phyloP scores from a whole-genome alignment of 345 rosid species.

The Brassica incana region DNA sequence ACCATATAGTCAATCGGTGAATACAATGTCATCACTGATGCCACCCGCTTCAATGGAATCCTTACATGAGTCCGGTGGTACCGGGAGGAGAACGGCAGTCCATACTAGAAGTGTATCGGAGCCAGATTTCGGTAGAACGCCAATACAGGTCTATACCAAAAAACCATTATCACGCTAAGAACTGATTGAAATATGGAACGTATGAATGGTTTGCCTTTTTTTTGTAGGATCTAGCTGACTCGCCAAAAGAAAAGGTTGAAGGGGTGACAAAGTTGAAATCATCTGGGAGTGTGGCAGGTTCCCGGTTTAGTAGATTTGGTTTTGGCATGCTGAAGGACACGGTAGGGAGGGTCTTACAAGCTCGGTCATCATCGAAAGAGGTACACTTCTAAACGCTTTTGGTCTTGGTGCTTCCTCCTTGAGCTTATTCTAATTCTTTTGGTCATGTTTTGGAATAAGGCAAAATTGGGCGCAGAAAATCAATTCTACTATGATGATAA shows the following conservation, averaged over 20 bases:
- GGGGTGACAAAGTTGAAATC: conserved; percentile 54
- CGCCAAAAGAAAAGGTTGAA: conserved; percentile 53
- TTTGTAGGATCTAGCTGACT: conserved; percentile 52
- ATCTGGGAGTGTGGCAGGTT: conserved; percentile 50
- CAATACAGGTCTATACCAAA: conserved; percentile 50
- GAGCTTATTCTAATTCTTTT: conserved; percentile 24
- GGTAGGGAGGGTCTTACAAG: conserved; percentile 73
- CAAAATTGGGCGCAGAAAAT: conserved; percentile 86
- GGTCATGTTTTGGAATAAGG: conserved; percentile 51
- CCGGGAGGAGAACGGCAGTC: conserved; percentile 44
- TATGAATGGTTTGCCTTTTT: conserved; percentile 16
- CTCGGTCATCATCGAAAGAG: conserved; percentile 73
- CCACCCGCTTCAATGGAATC: conserved; percentile 59
- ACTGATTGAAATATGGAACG: not conserved
- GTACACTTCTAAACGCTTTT: conserved; percentile 39
- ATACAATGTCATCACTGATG: conserved; percentile 52
- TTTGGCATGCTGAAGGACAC: conserved; percentile 79
- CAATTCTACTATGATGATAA: conserved; percentile 92
- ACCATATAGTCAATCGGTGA: conserved; percentile 54
- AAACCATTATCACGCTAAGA: conserved; percentile 7
- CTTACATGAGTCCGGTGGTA: conserved; percentile 50
- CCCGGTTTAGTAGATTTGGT: conserved; percentile 85
- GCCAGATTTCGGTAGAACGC: conserved; percentile 64
- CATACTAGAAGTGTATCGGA: conserved; percentile 68
- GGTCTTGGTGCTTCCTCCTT: conserved; percentile 9